These are phyloP conservation scores for Parvularia atlantis DNA, from an alignment of 78 protist species.

Conservation along the genomic window DNA sequence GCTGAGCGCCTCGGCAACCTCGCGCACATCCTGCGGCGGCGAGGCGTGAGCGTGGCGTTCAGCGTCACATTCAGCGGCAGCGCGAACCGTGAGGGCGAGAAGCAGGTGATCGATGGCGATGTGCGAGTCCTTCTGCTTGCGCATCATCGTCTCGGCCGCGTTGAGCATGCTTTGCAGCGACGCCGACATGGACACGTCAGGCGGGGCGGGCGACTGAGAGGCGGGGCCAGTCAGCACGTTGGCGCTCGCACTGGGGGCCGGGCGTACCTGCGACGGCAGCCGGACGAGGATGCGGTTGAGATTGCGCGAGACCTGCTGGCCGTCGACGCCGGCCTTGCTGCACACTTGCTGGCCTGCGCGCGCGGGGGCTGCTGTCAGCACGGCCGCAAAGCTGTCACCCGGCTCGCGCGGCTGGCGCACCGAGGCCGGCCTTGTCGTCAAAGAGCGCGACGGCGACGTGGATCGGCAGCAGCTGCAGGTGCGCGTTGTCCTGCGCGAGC, in stretches of 20 bases:
- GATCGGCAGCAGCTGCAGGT: constrained; percentile 31
- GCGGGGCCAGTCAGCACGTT: not conserved
- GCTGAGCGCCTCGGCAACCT: not conserved
- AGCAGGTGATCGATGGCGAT: constrained; percentile 2
- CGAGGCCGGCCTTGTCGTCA: constrained; percentile 31
- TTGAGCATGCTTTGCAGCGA: not conserved
- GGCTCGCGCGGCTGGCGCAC: constrained; percentile 12
- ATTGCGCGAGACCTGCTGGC: not conserved
- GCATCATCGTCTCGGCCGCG: not conserved
- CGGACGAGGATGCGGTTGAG: too few relatives aligned
- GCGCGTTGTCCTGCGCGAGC: constrained; percentile 26
- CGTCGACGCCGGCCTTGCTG: not conserved
- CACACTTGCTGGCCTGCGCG: too few relatives aligned
- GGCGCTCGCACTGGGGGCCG: not conserved
- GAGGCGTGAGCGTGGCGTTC: too few relatives aligned
- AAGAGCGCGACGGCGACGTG: constrained; percentile 38
- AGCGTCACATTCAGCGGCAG: not conserved
- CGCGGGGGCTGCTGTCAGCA: constrained; percentile 33
- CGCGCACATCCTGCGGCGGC: too few relatives aligned
- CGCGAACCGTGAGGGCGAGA: not conserved
- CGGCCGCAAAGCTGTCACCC: too few relatives aligned
- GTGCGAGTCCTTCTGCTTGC: not conserved
- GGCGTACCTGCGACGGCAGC: not conserved
- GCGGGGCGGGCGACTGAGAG: not conserved
- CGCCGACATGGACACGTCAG: not conserved